Conservation (phyloP, 768 basidiomycete genomes). For the Termitomyces eurrhizus region DNA sequence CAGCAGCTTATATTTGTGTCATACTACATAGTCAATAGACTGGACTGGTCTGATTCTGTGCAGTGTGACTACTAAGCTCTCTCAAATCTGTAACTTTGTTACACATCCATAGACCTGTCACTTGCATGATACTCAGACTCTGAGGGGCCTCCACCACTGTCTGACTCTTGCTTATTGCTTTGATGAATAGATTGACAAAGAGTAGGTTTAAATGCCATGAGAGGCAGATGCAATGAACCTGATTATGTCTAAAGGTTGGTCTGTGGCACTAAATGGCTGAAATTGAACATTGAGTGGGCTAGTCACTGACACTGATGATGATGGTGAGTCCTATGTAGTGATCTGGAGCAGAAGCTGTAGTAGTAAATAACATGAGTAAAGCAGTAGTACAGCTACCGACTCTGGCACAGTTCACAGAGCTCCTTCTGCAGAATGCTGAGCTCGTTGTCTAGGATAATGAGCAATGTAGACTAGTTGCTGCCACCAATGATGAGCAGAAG, state of each 20-base stretch:
- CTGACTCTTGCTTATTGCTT: conserved; percentile 24
- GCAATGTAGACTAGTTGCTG: conserved; percentile 1
- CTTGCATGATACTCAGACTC: conserved; percentile 50
- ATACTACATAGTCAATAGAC: no score
- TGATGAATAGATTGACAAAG: conserved; percentile 33
- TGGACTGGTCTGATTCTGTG: no score
- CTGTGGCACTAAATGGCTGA: not conserved
- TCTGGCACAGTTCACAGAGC: not conserved
- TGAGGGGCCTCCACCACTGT: conserved; percentile 28
- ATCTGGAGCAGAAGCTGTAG: conserved; percentile 1
- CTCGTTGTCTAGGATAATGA: conserved; percentile 8
- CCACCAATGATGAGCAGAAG: conserved; percentile 8
- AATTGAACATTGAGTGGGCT: conserved; percentile 7
- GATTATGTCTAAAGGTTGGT: conserved; percentile 6
- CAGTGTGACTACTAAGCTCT: no score
- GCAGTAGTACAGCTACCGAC: not conserved
- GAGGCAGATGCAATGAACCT: conserved; percentile 24
- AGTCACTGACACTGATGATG: conserved; percentile 9
- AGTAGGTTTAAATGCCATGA: conserved; percentile 11
- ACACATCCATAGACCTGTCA: conserved; percentile 36
- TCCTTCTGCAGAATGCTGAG: not conserved
- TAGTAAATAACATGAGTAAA: not conserved
- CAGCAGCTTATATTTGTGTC: no score
- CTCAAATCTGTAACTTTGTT: no score
- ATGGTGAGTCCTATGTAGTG: conserved; percentile 3